Conservation (phyloP, 73 alveolate genomes). For the Tetrahymena borealis region DNA sequence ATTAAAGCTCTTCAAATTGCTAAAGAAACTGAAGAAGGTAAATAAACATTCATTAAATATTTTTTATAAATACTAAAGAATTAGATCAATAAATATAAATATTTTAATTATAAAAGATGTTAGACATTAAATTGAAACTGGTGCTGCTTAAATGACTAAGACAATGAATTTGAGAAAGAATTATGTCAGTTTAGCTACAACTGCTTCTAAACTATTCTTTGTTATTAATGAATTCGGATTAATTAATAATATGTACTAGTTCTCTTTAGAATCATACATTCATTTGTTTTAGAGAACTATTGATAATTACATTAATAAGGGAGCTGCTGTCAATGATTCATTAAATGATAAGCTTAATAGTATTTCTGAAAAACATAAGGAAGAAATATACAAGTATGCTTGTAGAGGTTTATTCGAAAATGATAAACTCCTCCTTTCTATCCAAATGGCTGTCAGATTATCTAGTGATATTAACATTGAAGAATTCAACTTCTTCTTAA, state of each 20-base stretch:
- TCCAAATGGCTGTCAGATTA: constrained; percentile 94
- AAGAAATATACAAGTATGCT: constrained; percentile 88
- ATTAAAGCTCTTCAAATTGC: constrained; percentile 75
- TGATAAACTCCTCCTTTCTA: constrained; percentile 95
- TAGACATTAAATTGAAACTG: constrained; percentile 71
- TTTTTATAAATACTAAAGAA: too few relatives aligned
- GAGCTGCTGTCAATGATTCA: constrained; percentile 42
- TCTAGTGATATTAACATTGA: constrained; percentile 65
- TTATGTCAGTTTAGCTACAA: constrained; percentile 79
- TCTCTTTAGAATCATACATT: constrained; percentile 81
- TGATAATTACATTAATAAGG: constrained; percentile 17
- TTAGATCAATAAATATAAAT: too few relatives aligned
- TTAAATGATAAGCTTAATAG: constrained; percentile 23
- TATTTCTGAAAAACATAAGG: constrained; percentile 65
- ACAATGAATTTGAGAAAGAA: constrained; percentile 80
- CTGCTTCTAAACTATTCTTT: constrained; percentile 89
- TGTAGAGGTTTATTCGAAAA: constrained; percentile 98
- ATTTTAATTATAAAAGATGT: constrained; percentile 52
- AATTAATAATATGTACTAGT: constrained; percentile 95
- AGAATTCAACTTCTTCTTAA: constrained; percentile 94
- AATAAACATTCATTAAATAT: neutral
- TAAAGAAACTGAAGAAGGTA: constrained; percentile 65
- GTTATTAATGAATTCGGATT: constrained; percentile 87
- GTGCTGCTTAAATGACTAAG: constrained; percentile 80
- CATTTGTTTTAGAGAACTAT: constrained; percentile 22